Conservation (phyloP, 2,329 filamentous ascomycete genomes). For the Xylaria hypoxylon region DNA sequence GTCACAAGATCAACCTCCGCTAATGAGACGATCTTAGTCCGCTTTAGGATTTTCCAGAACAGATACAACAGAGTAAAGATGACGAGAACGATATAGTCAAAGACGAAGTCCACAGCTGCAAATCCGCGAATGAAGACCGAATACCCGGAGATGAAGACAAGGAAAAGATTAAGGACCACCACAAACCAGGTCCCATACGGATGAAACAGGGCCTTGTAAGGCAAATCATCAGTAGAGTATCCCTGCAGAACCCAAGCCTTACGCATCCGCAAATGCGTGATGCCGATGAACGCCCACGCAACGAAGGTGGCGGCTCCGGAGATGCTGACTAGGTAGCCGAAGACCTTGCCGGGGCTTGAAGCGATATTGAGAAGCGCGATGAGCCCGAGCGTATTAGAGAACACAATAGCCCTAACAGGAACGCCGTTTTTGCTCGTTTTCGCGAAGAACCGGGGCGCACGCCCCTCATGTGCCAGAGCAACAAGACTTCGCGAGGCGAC, state of each 20-base stretch:
- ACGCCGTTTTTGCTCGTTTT: constrained; percentile 47
- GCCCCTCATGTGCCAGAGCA: constrained; percentile 45
- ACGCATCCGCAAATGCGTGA: constrained; percentile 48
- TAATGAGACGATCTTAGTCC: constrained; percentile 42
- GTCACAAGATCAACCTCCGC: constrained; percentile 45
- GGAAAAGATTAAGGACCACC: constrained; percentile 46
- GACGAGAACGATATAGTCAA: constrained; percentile 46
- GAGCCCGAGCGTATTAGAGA: constrained; percentile 49
- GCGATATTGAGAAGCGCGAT: constrained; percentile 50
- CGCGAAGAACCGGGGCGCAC: constrained; percentile 48
- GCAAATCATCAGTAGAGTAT: constrained; percentile 43
- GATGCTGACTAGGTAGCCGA: constrained; percentile 48
- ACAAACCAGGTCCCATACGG: constrained; percentile 47
- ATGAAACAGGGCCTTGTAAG: constrained; percentile 43
- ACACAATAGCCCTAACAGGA: constrained; percentile 48
- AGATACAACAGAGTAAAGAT: constrained; percentile 46
- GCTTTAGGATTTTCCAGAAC: constrained; percentile 47
- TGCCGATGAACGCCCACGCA: constrained; percentile 50
- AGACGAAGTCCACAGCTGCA: constrained; percentile 46
- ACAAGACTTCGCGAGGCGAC: constrained; percentile 49
- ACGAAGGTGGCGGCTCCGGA: constrained; percentile 48
- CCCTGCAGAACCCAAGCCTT: constrained; percentile 47
- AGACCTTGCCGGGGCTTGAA: constrained; percentile 48
- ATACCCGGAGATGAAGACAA: constrained; percentile 49
- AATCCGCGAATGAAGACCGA: constrained; percentile 47